phyloP scores from a whole-genome alignment of 768 basidiomycete species.

The Psilocybe cyanescens region DNA sequence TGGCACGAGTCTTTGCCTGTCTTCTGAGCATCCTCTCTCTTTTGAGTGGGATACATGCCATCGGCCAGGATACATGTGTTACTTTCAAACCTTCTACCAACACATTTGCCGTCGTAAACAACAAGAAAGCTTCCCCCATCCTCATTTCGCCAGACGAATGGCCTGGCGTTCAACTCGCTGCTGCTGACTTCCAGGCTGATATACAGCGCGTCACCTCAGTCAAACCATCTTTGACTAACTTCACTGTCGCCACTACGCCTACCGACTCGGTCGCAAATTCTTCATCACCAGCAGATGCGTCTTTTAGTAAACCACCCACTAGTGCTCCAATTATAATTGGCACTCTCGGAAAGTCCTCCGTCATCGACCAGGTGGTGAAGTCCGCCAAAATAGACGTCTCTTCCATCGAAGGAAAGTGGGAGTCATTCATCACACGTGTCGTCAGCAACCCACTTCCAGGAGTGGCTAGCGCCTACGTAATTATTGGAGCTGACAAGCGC shows the following conservation, averaged over 20 bases:
- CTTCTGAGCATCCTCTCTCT: conserved; percentile 21
- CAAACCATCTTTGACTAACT: conserved; percentile 54
- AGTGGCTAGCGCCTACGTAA: conserved; percentile 63
- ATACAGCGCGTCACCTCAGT: conserved; percentile 62
- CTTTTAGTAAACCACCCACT: conserved; percentile 27
- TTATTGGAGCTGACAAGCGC: conserved; percentile 71
- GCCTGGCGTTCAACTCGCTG: conserved; percentile 66
- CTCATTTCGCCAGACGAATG: conserved; percentile 60
- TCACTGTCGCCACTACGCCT: conserved; percentile 34
- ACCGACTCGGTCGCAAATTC: conserved; percentile 15
- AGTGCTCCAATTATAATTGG: conserved; percentile 65
- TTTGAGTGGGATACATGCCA: conserved; percentile 31
- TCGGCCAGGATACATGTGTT: conserved; percentile 55
- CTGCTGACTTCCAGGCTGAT: conserved; percentile 62
- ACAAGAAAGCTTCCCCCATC: conserved; percentile 50
- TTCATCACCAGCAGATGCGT: background rate
- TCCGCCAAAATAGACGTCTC: conserved; percentile 57
- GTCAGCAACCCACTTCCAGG: conserved; percentile 62
- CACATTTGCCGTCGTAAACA: conserved; percentile 48
- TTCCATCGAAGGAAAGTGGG: conserved; percentile 67
- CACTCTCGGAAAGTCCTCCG: conserved; percentile 59
- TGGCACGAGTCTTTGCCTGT: conserved; percentile 20
- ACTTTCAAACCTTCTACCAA: conserved; percentile 40
- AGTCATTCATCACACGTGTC: conserved; percentile 55
- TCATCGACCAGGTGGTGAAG: conserved; percentile 57